Conservation (phyloP, 176 grass and related monocot species). For the Miscanthus lutarioriparius region DNA sequence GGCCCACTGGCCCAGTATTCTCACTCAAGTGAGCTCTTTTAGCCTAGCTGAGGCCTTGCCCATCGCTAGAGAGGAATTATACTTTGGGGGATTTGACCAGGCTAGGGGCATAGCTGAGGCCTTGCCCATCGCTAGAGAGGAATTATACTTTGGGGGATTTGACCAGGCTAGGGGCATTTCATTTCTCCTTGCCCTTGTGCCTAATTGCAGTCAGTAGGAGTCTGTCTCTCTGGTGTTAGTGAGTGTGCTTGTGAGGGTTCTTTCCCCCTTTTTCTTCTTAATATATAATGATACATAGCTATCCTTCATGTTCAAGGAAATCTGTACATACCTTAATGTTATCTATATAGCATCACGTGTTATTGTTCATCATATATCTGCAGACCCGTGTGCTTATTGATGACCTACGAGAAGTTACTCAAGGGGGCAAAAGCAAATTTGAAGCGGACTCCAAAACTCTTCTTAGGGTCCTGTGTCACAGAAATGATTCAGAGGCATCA, state of each 20-base stretch:
- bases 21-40: neutral
- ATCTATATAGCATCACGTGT: conserved; percentile 4
- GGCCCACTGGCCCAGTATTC: neutral
- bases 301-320: neutral
- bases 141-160: neutral
- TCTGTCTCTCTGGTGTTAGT: neutral
- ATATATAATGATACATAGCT: neutral
- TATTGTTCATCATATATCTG: conserved; percentile 16
- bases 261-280: neutral
- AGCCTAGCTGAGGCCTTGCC: neutral
- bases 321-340: neutral
- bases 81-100: too few species aligned
- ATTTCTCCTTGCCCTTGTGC: neutral
- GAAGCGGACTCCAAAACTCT: conserved; percentile 76
- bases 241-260: neutral
- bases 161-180: neutral
- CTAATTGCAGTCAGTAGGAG: neutral
- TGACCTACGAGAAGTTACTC: conserved; percentile 77
- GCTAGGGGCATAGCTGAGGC: too few species aligned
- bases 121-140: neutral
- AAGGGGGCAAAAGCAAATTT: conserved; percentile 89
- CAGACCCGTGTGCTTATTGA: conserved; percentile 91
- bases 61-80: too few species aligned
- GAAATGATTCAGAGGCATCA: conserved; percentile 95
- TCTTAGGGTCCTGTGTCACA: conserved; percentile 87